Percentiles rank a stretch among this genome's conserved stretches.
These are phyloP conservation scores for Kernera saxatilis DNA, from an alignment of 345 rosid genomes.

Conservation along the genomic window DNA sequence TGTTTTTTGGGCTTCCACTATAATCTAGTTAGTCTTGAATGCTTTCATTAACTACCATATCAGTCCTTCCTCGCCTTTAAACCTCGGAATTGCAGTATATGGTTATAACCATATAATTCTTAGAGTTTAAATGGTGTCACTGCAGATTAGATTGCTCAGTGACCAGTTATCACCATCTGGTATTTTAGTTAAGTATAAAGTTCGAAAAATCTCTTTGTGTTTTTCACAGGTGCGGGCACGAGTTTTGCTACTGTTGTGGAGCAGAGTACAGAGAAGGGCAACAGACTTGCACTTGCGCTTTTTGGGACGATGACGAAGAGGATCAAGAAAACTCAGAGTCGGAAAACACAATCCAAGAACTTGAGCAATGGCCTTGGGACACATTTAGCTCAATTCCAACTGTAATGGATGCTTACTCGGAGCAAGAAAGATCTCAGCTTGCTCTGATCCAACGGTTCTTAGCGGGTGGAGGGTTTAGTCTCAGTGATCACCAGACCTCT, in stretches of 20 bases:
- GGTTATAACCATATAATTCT: not conserved
- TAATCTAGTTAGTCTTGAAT: not conserved
- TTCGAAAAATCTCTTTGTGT: conserved; percentile 1
- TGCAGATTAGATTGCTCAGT: too few species aligned
- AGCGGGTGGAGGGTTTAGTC: conserved; percentile 82
- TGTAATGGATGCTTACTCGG: conserved; percentile 84
- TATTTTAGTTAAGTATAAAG: not conserved
- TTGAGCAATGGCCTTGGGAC: conserved; percentile 98
- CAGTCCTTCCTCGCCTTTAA: not conserved
- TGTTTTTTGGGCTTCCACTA: not conserved
- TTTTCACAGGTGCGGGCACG: conserved; percentile 76
- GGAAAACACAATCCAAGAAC: conserved; percentile 65
- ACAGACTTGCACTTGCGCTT: conserved; percentile 82
- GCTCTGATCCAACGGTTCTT: conserved; percentile 88
- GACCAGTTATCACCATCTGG: too few species aligned
- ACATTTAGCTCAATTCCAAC: conserved; percentile 81
- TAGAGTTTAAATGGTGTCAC: not conserved
- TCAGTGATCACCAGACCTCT: conserved; percentile 60
- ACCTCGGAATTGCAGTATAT: not conserved
- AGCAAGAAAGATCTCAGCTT: conserved; percentile 93
- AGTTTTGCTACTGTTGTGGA: conserved; percentile 95
- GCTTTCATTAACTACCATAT: not conserved
- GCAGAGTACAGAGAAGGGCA: conserved; percentile 72
- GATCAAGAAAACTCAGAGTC: conserved; percentile 36
- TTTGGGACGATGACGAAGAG: conserved; percentile 80